Evolutionary conservation across 2,329 filamentous ascomycete species (phyloP).

Genomic region (Fusarium humuli): DNA sequence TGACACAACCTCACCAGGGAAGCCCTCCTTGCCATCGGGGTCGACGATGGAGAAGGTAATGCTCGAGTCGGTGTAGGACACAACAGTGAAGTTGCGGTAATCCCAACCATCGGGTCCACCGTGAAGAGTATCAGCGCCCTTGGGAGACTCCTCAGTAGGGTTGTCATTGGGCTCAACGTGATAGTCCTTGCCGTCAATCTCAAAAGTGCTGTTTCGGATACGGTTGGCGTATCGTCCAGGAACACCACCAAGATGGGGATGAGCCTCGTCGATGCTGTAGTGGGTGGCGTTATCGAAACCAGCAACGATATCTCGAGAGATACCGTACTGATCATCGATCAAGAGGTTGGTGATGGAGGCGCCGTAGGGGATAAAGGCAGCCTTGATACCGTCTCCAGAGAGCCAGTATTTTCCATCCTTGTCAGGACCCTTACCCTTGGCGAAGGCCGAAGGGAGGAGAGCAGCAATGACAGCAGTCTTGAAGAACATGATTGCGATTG

Average conservation of each 20-base stretch:
- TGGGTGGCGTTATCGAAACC: conserved; percentile 82
- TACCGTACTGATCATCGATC: conserved; percentile 75
- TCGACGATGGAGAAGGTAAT: conserved; percentile 83
- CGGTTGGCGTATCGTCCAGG: conserved; percentile 84
- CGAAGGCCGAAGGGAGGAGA: conserved; percentile 26
- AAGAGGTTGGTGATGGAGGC: conserved; percentile 78
- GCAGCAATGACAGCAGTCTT: conserved; percentile 29
- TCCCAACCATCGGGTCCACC: conserved; percentile 80
- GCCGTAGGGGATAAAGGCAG: conserved; percentile 79
- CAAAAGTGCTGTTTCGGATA: conserved; percentile 81
- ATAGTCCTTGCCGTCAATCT: conserved; percentile 71
- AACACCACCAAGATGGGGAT: conserved; percentile 78
- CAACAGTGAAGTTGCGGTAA: conserved; percentile 80
- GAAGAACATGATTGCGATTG: conserved; percentile 34
- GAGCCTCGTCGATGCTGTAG: conserved; percentile 72
- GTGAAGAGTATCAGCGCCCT: conserved; percentile 74
- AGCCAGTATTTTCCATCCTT: conserved; percentile 78
- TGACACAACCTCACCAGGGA: conserved; percentile 80
- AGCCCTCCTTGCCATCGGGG: conserved; percentile 78
- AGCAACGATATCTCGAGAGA: conserved; percentile 76
- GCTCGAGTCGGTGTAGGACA: conserved; percentile 72
- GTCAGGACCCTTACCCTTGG: conserved; percentile 57
- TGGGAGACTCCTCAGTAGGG: conserved; percentile 60
- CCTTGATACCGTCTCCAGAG: conserved; percentile 72
- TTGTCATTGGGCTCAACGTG: conserved; percentile 73